These are phyloP conservation scores for Pythium insidiosum DNA, from an alignment of 352 stramenopile genomes.

Conservation along the genomic window DNA sequence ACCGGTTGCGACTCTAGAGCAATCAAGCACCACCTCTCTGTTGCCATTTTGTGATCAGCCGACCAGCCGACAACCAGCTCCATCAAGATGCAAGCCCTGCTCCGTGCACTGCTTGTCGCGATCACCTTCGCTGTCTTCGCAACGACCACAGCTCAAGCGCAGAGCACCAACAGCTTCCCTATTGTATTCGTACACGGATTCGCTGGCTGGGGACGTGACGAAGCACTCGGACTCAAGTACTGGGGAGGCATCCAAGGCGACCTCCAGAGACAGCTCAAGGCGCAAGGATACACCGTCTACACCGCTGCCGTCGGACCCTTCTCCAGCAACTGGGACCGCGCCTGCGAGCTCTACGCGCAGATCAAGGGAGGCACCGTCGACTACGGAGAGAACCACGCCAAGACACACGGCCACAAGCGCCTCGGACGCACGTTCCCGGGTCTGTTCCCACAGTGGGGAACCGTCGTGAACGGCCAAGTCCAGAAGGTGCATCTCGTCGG, in stretches of 20 bases:
- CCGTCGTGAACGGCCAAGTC: conserved; percentile 31
- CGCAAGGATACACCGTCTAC: conserved; percentile 22
- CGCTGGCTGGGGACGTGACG: conserved; percentile 12
- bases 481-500: conserved; percentile 65
- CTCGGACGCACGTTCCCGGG: conserved; percentile 39
- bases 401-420: conserved; percentile 13
- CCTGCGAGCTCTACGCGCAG: conserved; percentile 30
- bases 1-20: too few relatives aligned
- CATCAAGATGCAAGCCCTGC: too few relatives aligned
- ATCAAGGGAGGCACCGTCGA: conserved; percentile 26
- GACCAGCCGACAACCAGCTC: too few relatives aligned
- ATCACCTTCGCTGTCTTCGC: too few relatives aligned
- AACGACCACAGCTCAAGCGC: too few relatives aligned
- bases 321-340: conserved; percentile 29
- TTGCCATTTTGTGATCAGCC: too few relatives aligned
- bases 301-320: conserved; percentile 19
- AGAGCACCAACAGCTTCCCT: conserved; percentile 17
- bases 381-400: conserved; percentile 20
- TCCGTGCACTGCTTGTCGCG: too few relatives aligned
- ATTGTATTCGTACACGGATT: conserved; percentile 24
- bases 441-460: conserved; percentile 50
- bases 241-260: conserved; percentile 18
- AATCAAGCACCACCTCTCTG: too few relatives aligned
- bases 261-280: conserved; percentile 17
- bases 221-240: conserved; percentile 15